phyloP scores from a whole-genome alignment of 805 yeast species.

The Cyberlindnera nakhonratchasimensis region DNA sequence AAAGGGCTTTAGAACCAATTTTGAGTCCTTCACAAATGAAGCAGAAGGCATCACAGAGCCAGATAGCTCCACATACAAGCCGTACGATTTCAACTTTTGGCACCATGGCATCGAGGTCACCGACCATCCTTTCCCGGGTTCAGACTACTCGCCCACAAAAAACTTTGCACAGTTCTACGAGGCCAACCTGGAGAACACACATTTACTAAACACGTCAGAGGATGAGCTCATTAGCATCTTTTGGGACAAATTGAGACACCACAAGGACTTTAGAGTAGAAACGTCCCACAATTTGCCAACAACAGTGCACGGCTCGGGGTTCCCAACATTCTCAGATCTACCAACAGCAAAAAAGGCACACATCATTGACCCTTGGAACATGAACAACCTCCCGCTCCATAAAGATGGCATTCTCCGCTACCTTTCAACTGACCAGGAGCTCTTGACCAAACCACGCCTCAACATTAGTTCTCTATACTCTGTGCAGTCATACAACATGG shows the following conservation, averaged over 20 bases:
- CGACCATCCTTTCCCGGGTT: slow-evolving; percentile 37
- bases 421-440: slow-evolving; percentile 39
- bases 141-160: slow-evolving; percentile 41
- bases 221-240: slow-evolving; percentile 25
- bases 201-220: slow-evolving; percentile 22
- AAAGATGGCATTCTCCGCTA: slow-evolving; percentile 48
- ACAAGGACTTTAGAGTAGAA: slow-evolving; percentile 40
- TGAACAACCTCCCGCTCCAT: slow-evolving; percentile 49
- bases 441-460: slow-evolving; percentile 41
- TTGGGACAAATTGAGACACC: slow-evolving; percentile 14
- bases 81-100: slow-evolving; percentile 45
- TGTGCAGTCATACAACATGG: slow-evolving; percentile 53
- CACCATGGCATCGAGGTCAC: slow-evolving; percentile 34
- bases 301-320: slow-evolving; percentile 39
- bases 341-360: slow-evolving; percentile 12
- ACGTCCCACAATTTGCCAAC: slow-evolving; percentile 33
- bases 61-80: slow-evolving; percentile 34
- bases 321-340: slow-evolving; percentile 26
- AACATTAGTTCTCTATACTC: slow-evolving; percentile 53
- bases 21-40: slow-evolving; percentile 45
- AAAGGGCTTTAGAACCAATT: slow-evolving; percentile 50
- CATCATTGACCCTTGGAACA: slow-evolving; percentile 46
- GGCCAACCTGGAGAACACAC: slow-evolving; percentile 42
- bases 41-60: slow-evolving; percentile 36
- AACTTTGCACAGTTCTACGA: slow-evolving; percentile 59